Evolutionary conservation across 441 rosid species (phyloP).

Genomic region (Populus hybrid): DNA sequence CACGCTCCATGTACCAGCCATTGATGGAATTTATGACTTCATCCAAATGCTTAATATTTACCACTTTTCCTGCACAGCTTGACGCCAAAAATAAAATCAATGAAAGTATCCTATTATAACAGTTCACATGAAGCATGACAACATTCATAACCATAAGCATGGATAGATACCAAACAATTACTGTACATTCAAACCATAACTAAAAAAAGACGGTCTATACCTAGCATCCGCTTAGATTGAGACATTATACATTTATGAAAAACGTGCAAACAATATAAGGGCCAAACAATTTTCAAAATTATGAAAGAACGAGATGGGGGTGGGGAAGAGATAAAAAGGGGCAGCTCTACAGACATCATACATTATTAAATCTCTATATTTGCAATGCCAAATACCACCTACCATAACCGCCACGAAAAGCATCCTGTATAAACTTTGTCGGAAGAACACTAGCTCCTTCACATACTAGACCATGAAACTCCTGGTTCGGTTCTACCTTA

Average conservation of each 20-base stretch:
- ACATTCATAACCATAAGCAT: background rate
- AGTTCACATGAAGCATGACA: slow-evolving; percentile 14
- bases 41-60: slow-evolving; percentile 76
- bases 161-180: background rate
- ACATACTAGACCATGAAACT: slow-evolving; percentile 80
- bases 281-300: background rate
- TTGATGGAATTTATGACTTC: slow-evolving; percentile 85
- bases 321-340: background rate
- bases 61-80: slow-evolving; percentile 93
- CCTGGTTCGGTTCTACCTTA: slow-evolving; percentile 98
- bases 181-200: background rate
- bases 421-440: slow-evolving; percentile 69
- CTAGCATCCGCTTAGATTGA: background rate
- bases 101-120: slow-evolving; percentile 27
- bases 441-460: slow-evolving; percentile 98
- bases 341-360: background rate
- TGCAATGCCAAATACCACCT: slow-evolving; percentile 23
- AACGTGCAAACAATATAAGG: background rate
- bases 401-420: slow-evolving; percentile 76
- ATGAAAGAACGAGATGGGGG: background rate
- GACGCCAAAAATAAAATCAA: slow-evolving; percentile 55
- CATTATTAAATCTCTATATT: background rate
- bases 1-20: slow-evolving; percentile 95
- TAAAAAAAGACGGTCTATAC: background rate
- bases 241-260: background rate